Base-by-base conservation (phyloP, 805 yeast species). In the Cyberlindnera xylosilytica region DNA sequence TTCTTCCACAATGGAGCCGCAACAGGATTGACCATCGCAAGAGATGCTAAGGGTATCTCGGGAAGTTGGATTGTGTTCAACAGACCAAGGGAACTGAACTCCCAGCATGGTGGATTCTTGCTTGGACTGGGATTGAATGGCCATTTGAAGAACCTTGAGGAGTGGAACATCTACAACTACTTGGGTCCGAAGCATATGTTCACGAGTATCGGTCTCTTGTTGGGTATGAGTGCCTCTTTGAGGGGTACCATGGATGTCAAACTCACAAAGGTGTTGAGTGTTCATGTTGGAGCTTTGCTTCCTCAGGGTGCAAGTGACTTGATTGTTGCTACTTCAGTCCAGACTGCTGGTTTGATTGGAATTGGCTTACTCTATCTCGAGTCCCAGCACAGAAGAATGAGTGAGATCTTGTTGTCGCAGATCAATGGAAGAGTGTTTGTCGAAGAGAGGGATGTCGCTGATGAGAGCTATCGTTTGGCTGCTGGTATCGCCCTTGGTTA, bases 91-190 rank as follows among this genome's bases (percentile, higher is more conserved):
- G 6, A 16, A 0, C 60, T 85, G 24, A 80, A 78, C 51, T 76
- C 96, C 0, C 90, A 87, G 47, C 97, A 90, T 67, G 97, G 97
- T 18, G 99, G 99, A 0, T 89, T 93, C 52, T 63, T 93, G n/a
- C 64, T 88, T 16, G 99, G 97, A 0, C 68, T 93, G 20, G 99
- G 99, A 0, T 66, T 93, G 23, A 87, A 87, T 63, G 98, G 98
- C 0, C 96, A 90, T 58, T 65, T 93, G 53, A 79, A 76, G 43
- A 72, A 73, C 32, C 65, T 93, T 20, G 98, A 91, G 56, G 97
- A 93, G 61, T 93, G 98, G 97, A 97, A 90, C 58, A 85, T 91
- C 23, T 93, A 88, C 61, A 90, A 91, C 57, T 89, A 88, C 52
- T 66, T 93, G 40, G 95, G 96, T 0, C 95, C 96, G 1, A 90